phyloP scores from a whole-genome alignment of 495 filamentous ascomycete genomes.

The Sabuloglossum arenarium region DNA sequence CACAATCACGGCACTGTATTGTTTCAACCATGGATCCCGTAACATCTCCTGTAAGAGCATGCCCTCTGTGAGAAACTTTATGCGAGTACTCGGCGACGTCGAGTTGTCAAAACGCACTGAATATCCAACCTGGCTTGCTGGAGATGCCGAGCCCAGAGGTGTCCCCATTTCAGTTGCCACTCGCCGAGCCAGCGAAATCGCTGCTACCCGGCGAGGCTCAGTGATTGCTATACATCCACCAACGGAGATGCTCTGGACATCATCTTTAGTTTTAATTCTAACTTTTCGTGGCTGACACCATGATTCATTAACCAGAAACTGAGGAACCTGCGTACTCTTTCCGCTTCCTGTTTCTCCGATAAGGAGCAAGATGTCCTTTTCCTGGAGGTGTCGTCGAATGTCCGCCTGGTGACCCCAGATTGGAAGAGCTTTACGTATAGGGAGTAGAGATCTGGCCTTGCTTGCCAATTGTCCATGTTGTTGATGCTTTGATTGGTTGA shows the following conservation, averaged over 20 bases:
- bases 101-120: constrained; percentile 86
- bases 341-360: constrained; percentile 91
- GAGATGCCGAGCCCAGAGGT: constrained; percentile 41
- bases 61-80: constrained; percentile 93
- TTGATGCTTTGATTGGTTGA: background rate
- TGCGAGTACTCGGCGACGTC: constrained; percentile 44
- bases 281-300: constrained; percentile 34
- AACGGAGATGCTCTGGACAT: constrained; percentile 30
- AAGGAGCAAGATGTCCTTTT: constrained; percentile 62
- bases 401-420: constrained; percentile 55
- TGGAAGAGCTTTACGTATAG: constrained; percentile 44
- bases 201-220: constrained; percentile 81
- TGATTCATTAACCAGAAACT: constrained; percentile 59
- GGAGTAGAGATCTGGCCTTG: constrained; percentile 26
- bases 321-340: constrained; percentile 92
- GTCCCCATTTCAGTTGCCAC: constrained; percentile 86
- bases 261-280: constrained; percentile 16
- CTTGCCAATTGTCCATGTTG: constrained; percentile 14
- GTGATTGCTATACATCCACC: constrained; percentile 90
- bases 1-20: constrained; percentile 78
- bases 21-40: constrained; percentile 56
- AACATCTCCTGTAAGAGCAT: constrained; percentile 93
- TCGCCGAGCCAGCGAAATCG: constrained; percentile 73
- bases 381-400: constrained; percentile 40
- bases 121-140: constrained; percentile 67